Base-by-base conservation (phyloP, 2,329 filamentous ascomycete species). In the Ophiostoma sp. region DNA sequence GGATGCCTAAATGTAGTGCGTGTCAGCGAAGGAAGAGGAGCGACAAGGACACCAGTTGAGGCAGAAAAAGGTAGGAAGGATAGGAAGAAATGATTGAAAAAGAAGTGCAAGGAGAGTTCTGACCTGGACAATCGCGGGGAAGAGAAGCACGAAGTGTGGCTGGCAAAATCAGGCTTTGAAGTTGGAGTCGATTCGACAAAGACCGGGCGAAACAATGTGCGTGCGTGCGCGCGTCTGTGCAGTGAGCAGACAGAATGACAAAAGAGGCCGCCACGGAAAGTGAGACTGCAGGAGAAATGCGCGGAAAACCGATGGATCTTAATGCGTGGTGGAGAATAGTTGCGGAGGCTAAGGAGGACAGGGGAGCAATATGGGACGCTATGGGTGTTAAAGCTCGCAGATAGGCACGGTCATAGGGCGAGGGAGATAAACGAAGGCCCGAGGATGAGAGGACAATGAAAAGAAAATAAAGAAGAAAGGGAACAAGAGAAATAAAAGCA, bases 1-100 rank as follows among this genome's bases (percentile, higher is more conserved):
- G 72, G 72, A 45, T 70, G 72, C 66, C 72, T 73, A 63, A 57
- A 42, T 31, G 55, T 28, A 28, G 25, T 57, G 50, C 68, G 68
- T 57, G 48, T 70, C 68, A 55, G 66, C 45, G 64, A 33, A 17
- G 28, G 66, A 36, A n/a, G 50, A 57, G 50, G 7, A 52, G 68
- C 48, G 12, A 19, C 19, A 19, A 33, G 4, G 48, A 69, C 28
- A 1, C 15, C 42, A 69, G 5, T 2, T 2, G 28, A 36, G 36
- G 25, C 22, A 17, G 31, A n/a, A 22, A 52, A 74, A 28, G 17
- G n/a, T 12, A 39, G 8, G 33, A 25, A 52, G 19, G 33, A 19
- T 64, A 17, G 17, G 69, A 11, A 36, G 15, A 8, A 17, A 7
- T 48, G 19, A 7, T 50, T 19, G 36, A 28, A 59, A 61, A 48